Conservation (phyloP, 768 basidiomycete species). For the Leccinum arenicola region DNA sequence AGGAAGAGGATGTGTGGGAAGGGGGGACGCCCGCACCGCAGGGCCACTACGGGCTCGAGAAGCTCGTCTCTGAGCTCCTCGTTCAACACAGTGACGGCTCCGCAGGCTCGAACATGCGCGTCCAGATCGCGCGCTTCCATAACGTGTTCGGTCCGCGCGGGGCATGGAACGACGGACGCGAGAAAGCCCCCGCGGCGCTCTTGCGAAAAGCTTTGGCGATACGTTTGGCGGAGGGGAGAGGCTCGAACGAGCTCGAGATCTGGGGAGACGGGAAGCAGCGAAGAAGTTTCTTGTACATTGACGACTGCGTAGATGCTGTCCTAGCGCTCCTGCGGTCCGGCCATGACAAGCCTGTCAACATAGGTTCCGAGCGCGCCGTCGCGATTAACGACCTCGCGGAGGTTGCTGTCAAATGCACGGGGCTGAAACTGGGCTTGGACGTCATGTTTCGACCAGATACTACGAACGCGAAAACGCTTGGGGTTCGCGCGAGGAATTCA, state of each 20-base stretch:
- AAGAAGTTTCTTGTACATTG: slow-evolving; percentile 55
- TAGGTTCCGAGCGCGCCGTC: slow-evolving; percentile 47
- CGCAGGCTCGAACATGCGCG: slow-evolving; percentile 27
- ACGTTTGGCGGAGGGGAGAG: slow-evolving; percentile 2
- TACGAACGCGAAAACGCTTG: slow-evolving; percentile 34
- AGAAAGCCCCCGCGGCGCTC: slow-evolving; percentile 58
- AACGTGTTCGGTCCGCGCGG: slow-evolving; percentile 58
- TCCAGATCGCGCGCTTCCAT: slow-evolving; percentile 55
- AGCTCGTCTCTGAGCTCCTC: slow-evolving; percentile 48
- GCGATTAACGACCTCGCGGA: slow-evolving; percentile 42
- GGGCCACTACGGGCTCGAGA: slow-evolving; percentile 60
- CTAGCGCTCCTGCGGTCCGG: slow-evolving; percentile 40
- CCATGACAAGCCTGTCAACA: slow-evolving; percentile 41
- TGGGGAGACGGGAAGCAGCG: slow-evolving; percentile 56
- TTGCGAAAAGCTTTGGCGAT: slow-evolving; percentile 49
- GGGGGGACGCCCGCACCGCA: slow-evolving; percentile 43
- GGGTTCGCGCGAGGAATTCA: slow-evolving; percentile 51
- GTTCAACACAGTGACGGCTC: slow-evolving; percentile 34
- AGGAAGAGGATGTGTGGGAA: slow-evolving; percentile 44
- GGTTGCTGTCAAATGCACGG: slow-evolving; percentile 36
- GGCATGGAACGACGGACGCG: slow-evolving; percentile 51
- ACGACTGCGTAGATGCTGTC: slow-evolving; percentile 52
- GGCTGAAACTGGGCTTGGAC: slow-evolving; percentile 21
- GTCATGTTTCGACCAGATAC: slow-evolving; percentile 29
- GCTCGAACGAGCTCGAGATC: slow-evolving; percentile 40